phyloP scores from a whole-genome alignment of 2,329 filamentous ascomycete species.

The Neocucurbitaria cava region DNA sequence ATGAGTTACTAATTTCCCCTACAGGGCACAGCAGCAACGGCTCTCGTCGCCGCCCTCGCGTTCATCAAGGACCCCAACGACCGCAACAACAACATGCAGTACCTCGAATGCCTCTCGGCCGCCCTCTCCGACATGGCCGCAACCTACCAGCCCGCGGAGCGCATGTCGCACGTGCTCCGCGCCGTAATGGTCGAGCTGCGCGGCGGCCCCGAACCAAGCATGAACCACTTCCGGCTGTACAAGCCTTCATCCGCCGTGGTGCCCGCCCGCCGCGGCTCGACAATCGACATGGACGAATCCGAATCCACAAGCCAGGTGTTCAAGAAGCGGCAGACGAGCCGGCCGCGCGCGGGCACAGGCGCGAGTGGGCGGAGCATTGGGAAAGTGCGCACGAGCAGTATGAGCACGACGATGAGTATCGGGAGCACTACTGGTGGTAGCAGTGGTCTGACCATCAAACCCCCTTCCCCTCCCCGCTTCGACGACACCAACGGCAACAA shows the following conservation, averaged over 20 bases:
- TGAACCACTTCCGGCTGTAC: slow-evolving; percentile 28
- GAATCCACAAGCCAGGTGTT: slow-evolving; percentile 4
- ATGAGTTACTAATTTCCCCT: slow-evolving; percentile 5
- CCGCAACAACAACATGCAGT: slow-evolving; percentile 54
- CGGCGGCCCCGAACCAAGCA: slow-evolving; percentile 21
- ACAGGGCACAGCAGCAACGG: slow-evolving; percentile 62
- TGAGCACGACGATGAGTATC: slow-evolving; percentile 22
- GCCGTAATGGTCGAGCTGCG: slow-evolving; percentile 60
- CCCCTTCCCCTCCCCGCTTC: slow-evolving; percentile 17
- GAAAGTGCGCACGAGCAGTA: slow-evolving; percentile 20
- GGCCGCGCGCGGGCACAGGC: slow-evolving; percentile 26
- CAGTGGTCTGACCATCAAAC: slow-evolving; percentile 28
- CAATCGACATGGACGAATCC: slow-evolving; percentile 27
- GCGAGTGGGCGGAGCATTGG: slow-evolving; percentile 15
- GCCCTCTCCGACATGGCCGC: slow-evolving; percentile 62
- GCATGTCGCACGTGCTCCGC: slow-evolving; percentile 62
- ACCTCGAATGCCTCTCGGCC: slow-evolving; percentile 61
- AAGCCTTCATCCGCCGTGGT: slow-evolving; percentile 35
- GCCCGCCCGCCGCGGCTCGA: slow-evolving; percentile 39
- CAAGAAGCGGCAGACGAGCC: slow-evolving; percentile 39
- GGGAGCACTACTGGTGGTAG: slow-evolving; percentile 1
- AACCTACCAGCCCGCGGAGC: slow-evolving; percentile 61
- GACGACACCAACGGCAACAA: slow-evolving; percentile 11
- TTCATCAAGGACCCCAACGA: slow-evolving; percentile 49
- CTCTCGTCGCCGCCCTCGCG: slow-evolving; percentile 58